phyloP scores from a whole-genome alignment of 2,329 filamentous ascomycete genomes.

The Ceratocystis ficicola region DNA sequence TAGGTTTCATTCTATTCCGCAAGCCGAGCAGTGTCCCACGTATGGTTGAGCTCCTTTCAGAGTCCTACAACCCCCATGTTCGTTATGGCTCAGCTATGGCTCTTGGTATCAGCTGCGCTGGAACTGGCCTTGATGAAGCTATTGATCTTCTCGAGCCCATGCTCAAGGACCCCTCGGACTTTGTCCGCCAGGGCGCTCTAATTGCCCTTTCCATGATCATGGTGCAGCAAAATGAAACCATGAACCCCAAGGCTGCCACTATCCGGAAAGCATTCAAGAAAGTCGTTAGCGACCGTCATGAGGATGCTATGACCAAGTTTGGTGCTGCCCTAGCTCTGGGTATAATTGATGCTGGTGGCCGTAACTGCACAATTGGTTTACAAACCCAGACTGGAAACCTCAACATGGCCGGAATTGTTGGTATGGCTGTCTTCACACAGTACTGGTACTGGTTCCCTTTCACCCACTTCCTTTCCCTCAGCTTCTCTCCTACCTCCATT shows the following conservation, averaged over 20 bases:
- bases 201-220: slow-evolving; percentile 96
- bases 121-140: slow-evolving; percentile 88
- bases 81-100: slow-evolving; percentile 98
- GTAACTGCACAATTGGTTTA: slow-evolving; percentile 95
- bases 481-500: slow-evolving; percentile 92
- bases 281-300: slow-evolving; percentile 85
- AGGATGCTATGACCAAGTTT: slow-evolving; percentile 99
- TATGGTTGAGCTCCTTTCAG: slow-evolving; percentile 95
- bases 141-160: slow-evolving; percentile 95
- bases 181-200: slow-evolving; percentile 89
- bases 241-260: slow-evolving; percentile 89
- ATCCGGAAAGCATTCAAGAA: slow-evolving; percentile 92
- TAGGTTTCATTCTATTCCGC: slow-evolving; percentile 96
- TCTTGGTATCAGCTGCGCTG: slow-evolving; percentile 92
- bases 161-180: slow-evolving; percentile 98
- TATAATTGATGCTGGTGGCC: slow-evolving; percentile 93
- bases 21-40: slow-evolving; percentile 94
- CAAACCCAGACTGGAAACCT: slow-evolving; percentile 97
- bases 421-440: slow-evolving; percentile 95
- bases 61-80: slow-evolving; percentile 98
- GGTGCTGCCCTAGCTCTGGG: slow-evolving; percentile 86
- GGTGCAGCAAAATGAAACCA: slow-evolving; percentile 96
- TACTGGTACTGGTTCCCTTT: slow-evolving; percentile 99
- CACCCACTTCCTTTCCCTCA: slow-evolving; percentile 90
- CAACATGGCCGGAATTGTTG: slow-evolving; percentile 96